Percentiles rank a stretch among this genome's conserved stretches.
These are phyloP conservation scores for Funneliformis geosporum DNA, from an alignment of 192 early-diverging fungal genomes.

Conservation along the genomic window DNA sequence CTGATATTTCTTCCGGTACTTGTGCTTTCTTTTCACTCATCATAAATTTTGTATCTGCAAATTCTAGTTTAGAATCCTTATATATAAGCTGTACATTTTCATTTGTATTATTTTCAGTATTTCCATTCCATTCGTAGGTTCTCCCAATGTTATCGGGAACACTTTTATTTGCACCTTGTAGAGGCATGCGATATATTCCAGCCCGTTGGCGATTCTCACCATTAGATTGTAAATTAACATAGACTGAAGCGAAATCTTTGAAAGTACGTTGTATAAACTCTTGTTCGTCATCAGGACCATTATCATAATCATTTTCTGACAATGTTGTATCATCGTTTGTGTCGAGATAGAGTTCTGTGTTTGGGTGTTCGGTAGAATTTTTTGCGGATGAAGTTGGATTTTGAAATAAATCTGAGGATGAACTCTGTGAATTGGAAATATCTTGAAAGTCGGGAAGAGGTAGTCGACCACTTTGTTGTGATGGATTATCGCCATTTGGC, in stretches of 20 bases:
- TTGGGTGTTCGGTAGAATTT: too few relatives aligned
- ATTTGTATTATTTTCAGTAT: background rate
- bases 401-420: background rate
- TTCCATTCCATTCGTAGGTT: background rate
- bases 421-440: background rate
- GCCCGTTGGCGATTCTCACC: background rate
- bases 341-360: background rate
- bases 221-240: background rate
- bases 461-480: background rate
- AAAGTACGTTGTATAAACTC: background rate
- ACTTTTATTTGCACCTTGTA: slow-evolving; percentile 24
- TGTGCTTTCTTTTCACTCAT: slow-evolving; percentile 7
- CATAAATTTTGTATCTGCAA: slow-evolving; percentile 3
- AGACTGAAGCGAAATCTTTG: slow-evolving; percentile 10
- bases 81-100: background rate
- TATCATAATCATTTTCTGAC: slow-evolving; percentile 1
- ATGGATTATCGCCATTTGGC: background rate
- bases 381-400: background rate
- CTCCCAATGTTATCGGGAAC: slow-evolving; percentile 29
- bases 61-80: background rate
- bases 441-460: slow-evolving; percentile 8
- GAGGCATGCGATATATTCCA: slow-evolving; percentile 5
- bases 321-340: background rate
- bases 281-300: background rate
- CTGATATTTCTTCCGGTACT: background rate